These are phyloP conservation scores for Acanthamoeba sp. DNA, from an alignment of 208 protist genomes.

Conservation along the genomic window DNA sequence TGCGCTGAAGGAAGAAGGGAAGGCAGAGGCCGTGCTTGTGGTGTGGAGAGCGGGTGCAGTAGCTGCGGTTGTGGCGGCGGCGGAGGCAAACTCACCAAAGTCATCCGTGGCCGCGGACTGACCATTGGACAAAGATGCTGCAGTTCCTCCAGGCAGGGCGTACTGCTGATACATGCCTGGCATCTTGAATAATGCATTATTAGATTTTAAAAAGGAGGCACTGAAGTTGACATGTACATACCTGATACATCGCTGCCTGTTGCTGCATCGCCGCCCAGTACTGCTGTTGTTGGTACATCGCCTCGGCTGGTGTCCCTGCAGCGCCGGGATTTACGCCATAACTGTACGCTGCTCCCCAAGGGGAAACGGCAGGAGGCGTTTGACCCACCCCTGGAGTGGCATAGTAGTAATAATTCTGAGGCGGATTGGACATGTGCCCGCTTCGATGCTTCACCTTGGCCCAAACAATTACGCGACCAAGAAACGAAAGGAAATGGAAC, in stretches of 20 bases:
- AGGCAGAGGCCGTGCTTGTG: too few species aligned
- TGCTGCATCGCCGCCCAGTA: conserved; percentile 22
- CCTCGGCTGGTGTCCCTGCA: background rate
- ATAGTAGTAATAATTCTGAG: background rate
- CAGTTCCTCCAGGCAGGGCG: background rate
- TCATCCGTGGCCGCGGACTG: background rate
- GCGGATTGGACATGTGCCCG: background rate
- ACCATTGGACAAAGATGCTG: background rate
- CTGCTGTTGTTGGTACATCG: conserved; percentile 21
- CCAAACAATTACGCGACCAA: too few species aligned
- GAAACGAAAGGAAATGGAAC: background rate
- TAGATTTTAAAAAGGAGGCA: background rate
- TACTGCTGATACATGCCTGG: background rate
- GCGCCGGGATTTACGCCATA: background rate
- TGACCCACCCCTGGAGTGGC: background rate
- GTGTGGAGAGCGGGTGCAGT: background rate
- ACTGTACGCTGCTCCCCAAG: background rate
- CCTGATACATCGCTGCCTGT: background rate
- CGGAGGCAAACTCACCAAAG: conserved; percentile 17
- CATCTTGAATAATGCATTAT: background rate
- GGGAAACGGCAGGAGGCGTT: background rate
- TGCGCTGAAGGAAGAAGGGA: background rate
- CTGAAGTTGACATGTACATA: too few species aligned
- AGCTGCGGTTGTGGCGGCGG: background rate
- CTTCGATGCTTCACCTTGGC: background rate